Evolutionary conservation across 2,329 filamentous ascomycete genomes (phyloP), one percentile per base, ranked within the genome.

Genomic region (Fusarium sp.): DNA sequence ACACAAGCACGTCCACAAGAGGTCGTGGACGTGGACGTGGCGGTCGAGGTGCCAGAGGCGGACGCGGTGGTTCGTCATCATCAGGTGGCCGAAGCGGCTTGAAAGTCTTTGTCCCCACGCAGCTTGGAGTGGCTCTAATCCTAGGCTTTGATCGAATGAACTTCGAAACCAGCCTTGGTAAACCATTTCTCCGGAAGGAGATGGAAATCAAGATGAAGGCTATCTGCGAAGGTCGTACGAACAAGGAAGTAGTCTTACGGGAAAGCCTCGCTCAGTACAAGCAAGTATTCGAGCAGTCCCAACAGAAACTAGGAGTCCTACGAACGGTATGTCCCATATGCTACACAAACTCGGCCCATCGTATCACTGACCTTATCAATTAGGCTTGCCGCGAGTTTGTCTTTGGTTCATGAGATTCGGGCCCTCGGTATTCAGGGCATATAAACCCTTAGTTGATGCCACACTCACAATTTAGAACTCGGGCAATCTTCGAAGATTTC

Each of bases 191-290:
- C 68, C 92, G 96, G 64, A 98, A 98, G 83, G 95, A 99, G 86
- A 98, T 98, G 94, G 96, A 99, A 83, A 85, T 94, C 70, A 94
- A 95, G 81, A 98, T 99, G 96, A 96, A 95, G 81, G 94, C 94
- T 66, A 98, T 99, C 65, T 98, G 96, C 83, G 95, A 96, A 68
- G 96, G 96, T 32, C 91, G 89, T 58, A 93, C 91, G 73, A 93
- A 92, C 39, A 92, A 90, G 78, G 88, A 89, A 61, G 89, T 90
- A 26, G 94, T 99, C 52, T 88, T 99, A 47, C 88, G 91, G 62
- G 92, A 97, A 81, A 98, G 93, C 80, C 86, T 99, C 63, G 89
- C 92, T 69, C 94, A 96, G 85, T 99, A 98, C 82, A 91, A 92
- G 57, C 90, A 91, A 60, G 94, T 98, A 20, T 99, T 96, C 83